Conservation (phyloP, 495 filamentous ascomycete genomes). For the Penicillium malachiteum region DNA sequence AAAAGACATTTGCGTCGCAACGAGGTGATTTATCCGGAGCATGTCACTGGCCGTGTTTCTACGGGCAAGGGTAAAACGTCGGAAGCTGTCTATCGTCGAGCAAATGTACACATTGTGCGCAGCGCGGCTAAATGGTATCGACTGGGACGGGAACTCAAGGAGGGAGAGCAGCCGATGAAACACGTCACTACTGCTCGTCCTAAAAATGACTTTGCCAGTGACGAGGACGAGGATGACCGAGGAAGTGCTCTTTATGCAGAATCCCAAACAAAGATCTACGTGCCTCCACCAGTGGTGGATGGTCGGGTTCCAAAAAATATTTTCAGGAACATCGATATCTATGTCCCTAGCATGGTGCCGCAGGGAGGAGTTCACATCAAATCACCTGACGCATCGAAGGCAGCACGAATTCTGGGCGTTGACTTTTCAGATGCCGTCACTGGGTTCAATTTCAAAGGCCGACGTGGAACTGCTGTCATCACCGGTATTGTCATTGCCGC, state of each 20-base stretch:
- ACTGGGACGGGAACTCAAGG: conserved; percentile 71
- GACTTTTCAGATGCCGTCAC: conserved; percentile 89
- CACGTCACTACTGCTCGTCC: conserved; percentile 51
- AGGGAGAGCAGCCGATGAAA: conserved; percentile 75
- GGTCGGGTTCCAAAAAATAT: conserved; percentile 81
- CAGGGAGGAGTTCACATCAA: conserved; percentile 71
- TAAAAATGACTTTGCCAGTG: conserved; percentile 34
- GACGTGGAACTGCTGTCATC: conserved; percentile 76
- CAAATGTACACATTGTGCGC: conserved; percentile 72
- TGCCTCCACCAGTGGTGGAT: conserved; percentile 68
- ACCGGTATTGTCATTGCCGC: conserved; percentile 72
- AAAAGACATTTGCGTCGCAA: conserved; percentile 83
- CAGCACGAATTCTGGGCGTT: conserved; percentile 73
- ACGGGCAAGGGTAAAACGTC: conserved; percentile 51
- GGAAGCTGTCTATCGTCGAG: conserved; percentile 72
- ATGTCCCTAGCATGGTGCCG: conserved; percentile 90
- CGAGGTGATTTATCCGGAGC: conserved; percentile 73
- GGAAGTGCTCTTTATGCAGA: conserved; percentile 63
- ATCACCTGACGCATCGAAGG: conserved; percentile 64
- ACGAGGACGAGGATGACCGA: conserved; percentile 37
- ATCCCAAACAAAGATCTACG: conserved; percentile 75
- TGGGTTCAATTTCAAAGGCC: conserved; percentile 81
- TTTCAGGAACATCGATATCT: conserved; percentile 88
- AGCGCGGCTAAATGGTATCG: conserved; percentile 87
- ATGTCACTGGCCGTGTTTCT: conserved; percentile 71